Percentiles rank a stretch among this genome's conserved stretches.
phyloP scores from a whole-genome alignment of 257 asterid genomes.

The Solanum gandarillasii region DNA sequence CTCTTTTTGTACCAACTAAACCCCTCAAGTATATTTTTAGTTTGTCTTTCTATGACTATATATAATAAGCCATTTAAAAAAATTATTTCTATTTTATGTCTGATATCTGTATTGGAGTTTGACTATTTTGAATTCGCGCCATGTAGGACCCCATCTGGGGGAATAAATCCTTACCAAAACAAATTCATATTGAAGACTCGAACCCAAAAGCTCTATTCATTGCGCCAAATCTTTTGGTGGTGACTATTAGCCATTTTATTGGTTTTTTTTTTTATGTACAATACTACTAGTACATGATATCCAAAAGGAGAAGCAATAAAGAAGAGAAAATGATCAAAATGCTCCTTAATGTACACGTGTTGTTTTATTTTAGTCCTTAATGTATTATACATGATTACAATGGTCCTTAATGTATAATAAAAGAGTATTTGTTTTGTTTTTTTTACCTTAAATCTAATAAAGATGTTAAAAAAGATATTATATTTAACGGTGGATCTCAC shows the following conservation, averaged over 20 bases:
- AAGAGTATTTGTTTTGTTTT: too few species aligned
- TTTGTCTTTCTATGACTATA: background rate
- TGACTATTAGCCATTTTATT: background rate
- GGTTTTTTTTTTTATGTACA: background rate
- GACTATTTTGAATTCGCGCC: too few species aligned
- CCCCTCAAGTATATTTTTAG: background rate
- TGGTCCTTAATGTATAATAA: too few species aligned
- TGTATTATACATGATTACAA: too few species aligned
- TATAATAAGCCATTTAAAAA: background rate
- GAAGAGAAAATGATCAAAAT: background rate
- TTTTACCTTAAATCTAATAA: too few species aligned
- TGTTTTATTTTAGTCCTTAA: too few species aligned
- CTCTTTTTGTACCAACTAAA: background rate
- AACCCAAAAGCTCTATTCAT: too few species aligned
- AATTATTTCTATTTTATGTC: rapidly evolving
- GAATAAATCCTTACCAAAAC: rapidly evolving
- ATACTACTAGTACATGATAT: background rate
- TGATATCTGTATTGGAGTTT: rapidly evolving
- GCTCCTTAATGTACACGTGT: too few species aligned
- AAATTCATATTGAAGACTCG: too few species aligned
- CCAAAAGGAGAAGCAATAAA: slow-evolving; percentile 14
- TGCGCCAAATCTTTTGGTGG: background rate
- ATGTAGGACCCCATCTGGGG: too few species aligned
- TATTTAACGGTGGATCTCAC: too few species aligned
- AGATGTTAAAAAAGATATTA: too few species aligned